Evolutionary conservation across 768 basidiomycete genomes (phyloP).

Genomic region (Amanita pseudoporphyria): DNA sequence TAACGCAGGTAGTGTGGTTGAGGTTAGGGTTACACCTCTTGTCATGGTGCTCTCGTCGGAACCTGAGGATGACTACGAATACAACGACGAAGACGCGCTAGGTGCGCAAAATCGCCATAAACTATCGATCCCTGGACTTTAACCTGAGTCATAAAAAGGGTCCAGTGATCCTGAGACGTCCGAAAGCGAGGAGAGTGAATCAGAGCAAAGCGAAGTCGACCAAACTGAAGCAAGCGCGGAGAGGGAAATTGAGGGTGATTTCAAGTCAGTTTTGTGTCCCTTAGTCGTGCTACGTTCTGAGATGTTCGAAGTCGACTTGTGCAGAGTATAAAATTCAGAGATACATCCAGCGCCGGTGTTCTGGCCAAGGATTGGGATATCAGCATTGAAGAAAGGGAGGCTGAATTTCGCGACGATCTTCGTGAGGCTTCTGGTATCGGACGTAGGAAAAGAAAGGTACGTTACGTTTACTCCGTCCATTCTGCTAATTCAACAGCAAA

Average conservation of each 20-base stretch:
- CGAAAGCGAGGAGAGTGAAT: slow-evolving; percentile 12
- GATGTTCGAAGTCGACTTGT: slow-evolving; percentile 48
- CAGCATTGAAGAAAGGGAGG: slow-evolving; percentile 55
- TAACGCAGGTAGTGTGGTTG: no score
- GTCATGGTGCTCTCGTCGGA: background rate
- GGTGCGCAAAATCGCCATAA: slow-evolving; percentile 7
- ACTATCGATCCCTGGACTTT: background rate
- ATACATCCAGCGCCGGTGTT: slow-evolving; percentile 33
- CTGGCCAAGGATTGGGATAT: slow-evolving; percentile 69
- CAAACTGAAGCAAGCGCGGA: slow-evolving; percentile 25
- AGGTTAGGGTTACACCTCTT: slow-evolving; percentile 3
- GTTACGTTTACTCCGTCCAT: background rate
- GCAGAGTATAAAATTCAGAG: slow-evolving; percentile 47
- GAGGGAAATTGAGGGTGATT: slow-evolving; percentile 48
- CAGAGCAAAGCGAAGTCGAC: slow-evolving; percentile 6
- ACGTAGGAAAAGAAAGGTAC: slow-evolving; percentile 38
- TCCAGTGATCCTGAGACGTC: slow-evolving; percentile 8
- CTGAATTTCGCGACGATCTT: slow-evolving; percentile 65
- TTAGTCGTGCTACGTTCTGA: background rate
- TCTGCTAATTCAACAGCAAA: background rate
- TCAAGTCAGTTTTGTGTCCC: slow-evolving; percentile 30
- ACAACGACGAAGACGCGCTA: slow-evolving; percentile 14
- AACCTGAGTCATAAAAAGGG: background rate
- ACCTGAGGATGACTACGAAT: background rate
- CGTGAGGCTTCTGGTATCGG: slow-evolving; percentile 70